Conservation (phyloP, 2,329 filamentous ascomycete genomes). For the Tolypocladium ovalisporum region DNA sequence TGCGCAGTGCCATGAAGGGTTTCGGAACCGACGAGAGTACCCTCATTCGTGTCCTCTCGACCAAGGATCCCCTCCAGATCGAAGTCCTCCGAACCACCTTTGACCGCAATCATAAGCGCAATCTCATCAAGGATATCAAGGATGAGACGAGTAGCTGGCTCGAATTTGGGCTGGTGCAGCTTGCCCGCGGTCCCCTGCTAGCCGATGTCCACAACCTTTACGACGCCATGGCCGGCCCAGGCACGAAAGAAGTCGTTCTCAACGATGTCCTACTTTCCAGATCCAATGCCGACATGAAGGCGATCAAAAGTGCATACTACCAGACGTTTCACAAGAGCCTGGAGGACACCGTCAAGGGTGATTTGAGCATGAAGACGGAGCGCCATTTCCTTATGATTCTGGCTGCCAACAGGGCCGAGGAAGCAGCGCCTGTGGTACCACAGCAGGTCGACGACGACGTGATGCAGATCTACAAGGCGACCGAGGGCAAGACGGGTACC, state of each 20-base stretch:
- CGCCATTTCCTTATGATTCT: constrained; percentile 77
- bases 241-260: constrained; percentile 77
- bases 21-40: constrained; percentile 80
- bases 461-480: constrained; percentile 64
- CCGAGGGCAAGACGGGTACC: constrained; percentile 60
- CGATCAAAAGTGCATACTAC: constrained; percentile 73
- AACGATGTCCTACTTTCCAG: constrained; percentile 78
- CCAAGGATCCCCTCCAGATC: constrained; percentile 69
- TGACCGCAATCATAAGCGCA: constrained; percentile 50
- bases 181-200: constrained; percentile 68
- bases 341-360: constrained; percentile 61
- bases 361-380: constrained; percentile 79
- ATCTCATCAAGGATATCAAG: constrained; percentile 64
- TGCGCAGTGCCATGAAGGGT: constrained; percentile 83
- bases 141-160: constrained; percentile 69
- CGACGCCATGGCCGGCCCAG: constrained; percentile 63
- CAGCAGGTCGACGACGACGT: constrained; percentile 68
- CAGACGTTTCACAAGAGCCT: constrained; percentile 55
- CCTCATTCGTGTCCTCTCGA: constrained; percentile 59
- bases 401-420: constrained; percentile 63
- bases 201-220: constrained; percentile 64
- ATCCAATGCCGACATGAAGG: constrained; percentile 76
- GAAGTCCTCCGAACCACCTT: constrained; percentile 58
- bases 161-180: constrained; percentile 59
- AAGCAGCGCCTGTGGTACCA: constrained; percentile 61